Evolutionary conservation across 176 grass and related monocot genomes (phyloP), one percentile per base, ranked within the genome.

Genomic region (Eragrostis curvula): DNA sequence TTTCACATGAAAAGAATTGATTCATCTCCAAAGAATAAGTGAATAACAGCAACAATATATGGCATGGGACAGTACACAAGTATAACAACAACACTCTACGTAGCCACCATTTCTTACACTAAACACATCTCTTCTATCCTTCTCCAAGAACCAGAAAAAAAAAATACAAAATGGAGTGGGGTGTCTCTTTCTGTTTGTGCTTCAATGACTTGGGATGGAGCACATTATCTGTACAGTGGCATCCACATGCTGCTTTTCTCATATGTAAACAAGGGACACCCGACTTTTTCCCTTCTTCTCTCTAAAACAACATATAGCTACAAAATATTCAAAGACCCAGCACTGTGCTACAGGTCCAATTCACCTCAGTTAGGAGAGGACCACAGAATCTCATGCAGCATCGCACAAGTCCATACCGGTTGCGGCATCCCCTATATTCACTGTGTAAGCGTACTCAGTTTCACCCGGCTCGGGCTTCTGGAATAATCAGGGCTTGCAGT

Each of bases 221-320:
- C 68, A 29, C 66, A 90, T 74, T 83, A 74, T 79, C 84, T 90
- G 74, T 90, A 90, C 88, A 83, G 82, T 43, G 79, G 79, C 79
- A 78, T 83, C 83, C 69, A 77, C 47, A 44, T 86, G 79, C 58
- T 74, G 78, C 78, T 86, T 56, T 64, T 16, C 65, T 58, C 57
- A 43, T 52, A 77, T 82, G 73, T 71, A 90, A 90, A 78, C 74
- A 72, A 82, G 55, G 79, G 79, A 45, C 51, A 71, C 78, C 83
- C 50, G 7, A 23, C 41, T 45, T 66, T 73, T 50, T 66, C 12
- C 79, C 40, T 73, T 60, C 40, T 73, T 60, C 71, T 56, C 78
- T 73, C 83, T 90, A 82, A 75, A 86, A 82, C n/a, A 86, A 73
- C 79, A 86, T 86, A 79, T 79, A 69, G 50, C 79, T 86, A 86